phyloP scores from a whole-genome alignment of 1,284 basidiomycete genomes.

The Lentinus polychrous region DNA sequence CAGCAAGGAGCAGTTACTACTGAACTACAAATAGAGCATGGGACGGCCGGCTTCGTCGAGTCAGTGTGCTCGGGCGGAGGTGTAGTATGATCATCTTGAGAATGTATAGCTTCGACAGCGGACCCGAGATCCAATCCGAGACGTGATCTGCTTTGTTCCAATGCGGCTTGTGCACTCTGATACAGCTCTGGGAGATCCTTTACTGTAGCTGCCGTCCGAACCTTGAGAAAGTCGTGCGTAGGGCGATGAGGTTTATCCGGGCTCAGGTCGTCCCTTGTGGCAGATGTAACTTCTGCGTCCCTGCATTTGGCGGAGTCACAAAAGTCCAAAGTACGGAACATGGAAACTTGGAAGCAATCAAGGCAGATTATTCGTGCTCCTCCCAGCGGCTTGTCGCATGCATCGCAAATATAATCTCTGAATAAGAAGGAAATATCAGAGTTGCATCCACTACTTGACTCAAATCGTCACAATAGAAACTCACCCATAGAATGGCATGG shows the following conservation, averaged over 20 bases:
- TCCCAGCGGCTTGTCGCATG: constrained; percentile 15
- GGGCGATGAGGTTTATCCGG: constrained; percentile 17
- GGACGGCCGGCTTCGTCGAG: neutral
- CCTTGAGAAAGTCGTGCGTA: constrained; percentile 24
- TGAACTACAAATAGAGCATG: constrained; percentile 12
- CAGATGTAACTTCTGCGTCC: constrained; percentile 5
- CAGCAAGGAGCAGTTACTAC: constrained; percentile 17
- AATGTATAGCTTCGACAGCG: constrained; percentile 1
- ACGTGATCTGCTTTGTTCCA: neutral
- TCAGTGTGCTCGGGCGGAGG: too few relatives aligned
- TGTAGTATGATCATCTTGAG: too few relatives aligned
- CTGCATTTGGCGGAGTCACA: constrained; percentile 16
- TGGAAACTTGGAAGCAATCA: constrained; percentile 14
- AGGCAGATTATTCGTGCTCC: constrained; percentile 21
- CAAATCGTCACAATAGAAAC: neutral
- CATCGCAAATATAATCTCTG: constrained; percentile 18
- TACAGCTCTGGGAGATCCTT: constrained; percentile 2
- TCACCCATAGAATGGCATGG: constrained; percentile 17
- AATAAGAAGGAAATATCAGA: neutral
- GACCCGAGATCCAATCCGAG: constrained; percentile 1
- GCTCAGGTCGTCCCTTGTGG: constrained; percentile 8
- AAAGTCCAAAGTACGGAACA: constrained; percentile 11
- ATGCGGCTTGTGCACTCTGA: constrained; percentile 4
- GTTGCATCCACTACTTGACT: too few relatives aligned
- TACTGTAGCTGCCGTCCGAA: constrained; percentile 11